Evolutionary conservation across 2,329 filamentous ascomycete species (phyloP), one percentile per base, ranked within the genome.

Genomic region (Fusarium pilosicola): DNA sequence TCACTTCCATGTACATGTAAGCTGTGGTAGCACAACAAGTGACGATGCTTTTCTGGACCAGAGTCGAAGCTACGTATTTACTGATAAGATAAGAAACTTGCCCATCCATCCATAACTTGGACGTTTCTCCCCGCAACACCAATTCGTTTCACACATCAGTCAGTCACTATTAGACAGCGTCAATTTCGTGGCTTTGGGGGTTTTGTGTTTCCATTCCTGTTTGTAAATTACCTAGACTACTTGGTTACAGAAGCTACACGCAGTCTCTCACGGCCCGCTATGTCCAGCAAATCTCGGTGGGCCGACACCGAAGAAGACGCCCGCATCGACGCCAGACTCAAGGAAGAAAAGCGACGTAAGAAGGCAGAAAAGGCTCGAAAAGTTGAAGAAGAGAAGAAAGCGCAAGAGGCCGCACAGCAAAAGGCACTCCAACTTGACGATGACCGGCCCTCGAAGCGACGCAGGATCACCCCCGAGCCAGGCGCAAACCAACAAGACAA

Each of bases 311-410:
- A 94, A 76, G 94, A 95, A 76, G 95, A 98, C 80, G 90, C 90
- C 28, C 93, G 90, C 48, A 87, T 92, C 46, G 91, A 94, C 68
- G 91, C 91, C 26, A 90, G 91, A 79, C 87, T 91, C 80, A 98
- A 96, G 84, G 94, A 97, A 83, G 93, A 95, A 78, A 97, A 96
- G 87, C 94, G 93, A 83, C 91, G 93, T 56, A 85, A 90, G 57
- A 98, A 96, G 82, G 92, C 91, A 34, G 93, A 95, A 80, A 97
- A 95, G 82, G 92, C 93, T 75, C 91, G 90, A 65, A 89, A 89
- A 78, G 86, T 89, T 41, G 90, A 93, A 73, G 88, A 83, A 64
- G 71, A 78, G 52, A 76, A 73, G 54, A 78, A 80, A 63, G 79
- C 83, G 70, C 83, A 83, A 44, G 81, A 81, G 77, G 76, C 80